Evolutionary conservation across 768 basidiomycete genomes (phyloP).

Genomic region (Suillus subaureus): DNA sequence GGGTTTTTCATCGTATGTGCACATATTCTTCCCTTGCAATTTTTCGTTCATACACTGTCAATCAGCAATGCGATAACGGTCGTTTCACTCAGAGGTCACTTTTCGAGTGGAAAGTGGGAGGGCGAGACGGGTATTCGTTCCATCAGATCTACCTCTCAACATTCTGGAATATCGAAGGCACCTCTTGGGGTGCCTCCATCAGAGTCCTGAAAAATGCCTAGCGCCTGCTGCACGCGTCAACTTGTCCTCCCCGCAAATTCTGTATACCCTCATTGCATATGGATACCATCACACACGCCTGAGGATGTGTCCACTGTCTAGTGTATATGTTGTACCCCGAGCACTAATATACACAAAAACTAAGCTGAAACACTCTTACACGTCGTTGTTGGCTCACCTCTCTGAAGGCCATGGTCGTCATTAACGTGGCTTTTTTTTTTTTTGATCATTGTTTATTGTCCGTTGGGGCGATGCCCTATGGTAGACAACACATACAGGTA

Average conservation of each 20-base stretch:
- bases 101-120: constrained; percentile 12
- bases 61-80: constrained; percentile 7
- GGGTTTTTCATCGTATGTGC: constrained; percentile 12
- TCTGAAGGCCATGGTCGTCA: background rate
- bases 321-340: background rate
- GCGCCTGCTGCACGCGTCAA: background rate
- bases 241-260: background rate
- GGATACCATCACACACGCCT: background rate
- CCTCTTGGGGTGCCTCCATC: constrained; percentile 12
- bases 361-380: background rate
- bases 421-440: background rate
- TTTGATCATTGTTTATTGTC: too few species aligned
- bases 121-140: constrained; percentile 2
- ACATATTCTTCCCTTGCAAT: background rate
- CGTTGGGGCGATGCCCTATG: too few species aligned
- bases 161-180: constrained; percentile 13
- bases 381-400: background rate
- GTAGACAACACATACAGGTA: too few species aligned
- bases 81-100: background rate
- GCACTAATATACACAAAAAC: background rate
- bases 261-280: background rate
- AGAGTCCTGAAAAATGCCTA: constrained; percentile 7
- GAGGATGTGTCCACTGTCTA: background rate
- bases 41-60: background rate
- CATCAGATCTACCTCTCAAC: constrained; percentile 13